These are phyloP conservation scores for Xylariales sp. DNA, from an alignment of 2,329 filamentous ascomycete genomes.

Conservation along the genomic window DNA sequence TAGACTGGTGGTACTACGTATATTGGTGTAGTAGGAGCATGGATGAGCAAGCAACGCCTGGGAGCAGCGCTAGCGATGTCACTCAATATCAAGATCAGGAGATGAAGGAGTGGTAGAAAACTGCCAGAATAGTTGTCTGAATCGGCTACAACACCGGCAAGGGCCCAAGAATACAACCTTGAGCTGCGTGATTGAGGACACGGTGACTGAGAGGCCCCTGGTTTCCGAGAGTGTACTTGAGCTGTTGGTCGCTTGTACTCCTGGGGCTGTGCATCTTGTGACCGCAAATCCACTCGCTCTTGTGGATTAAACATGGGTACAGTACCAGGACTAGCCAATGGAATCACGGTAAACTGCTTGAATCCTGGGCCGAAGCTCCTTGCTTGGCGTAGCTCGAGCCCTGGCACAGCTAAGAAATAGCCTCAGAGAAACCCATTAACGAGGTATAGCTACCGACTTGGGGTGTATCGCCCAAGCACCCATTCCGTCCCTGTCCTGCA, in stretches of 20 bases:
- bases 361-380: slow-evolving; percentile 33
- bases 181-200: slow-evolving; percentile 20
- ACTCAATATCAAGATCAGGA: slow-evolving; percentile 26
- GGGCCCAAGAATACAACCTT: slow-evolving; percentile 24
- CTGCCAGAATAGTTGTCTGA: slow-evolving; percentile 18
- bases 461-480: slow-evolving; percentile 15
- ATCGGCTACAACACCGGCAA: slow-evolving; percentile 8
- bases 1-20: not conserved
- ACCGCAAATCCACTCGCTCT: slow-evolving; percentile 37
- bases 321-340: slow-evolving; percentile 26
- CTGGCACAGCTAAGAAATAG: slow-evolving; percentile 29
- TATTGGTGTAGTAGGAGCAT: not conserved
- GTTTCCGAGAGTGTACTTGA: slow-evolving; percentile 27
- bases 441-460: slow-evolving; percentile 26
- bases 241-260: slow-evolving; percentile 32
- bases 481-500: slow-evolving; percentile 20
- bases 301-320: slow-evolving; percentile 29
- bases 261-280: slow-evolving; percentile 37
- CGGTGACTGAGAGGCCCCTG: slow-evolving; percentile 16
- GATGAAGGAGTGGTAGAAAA: slow-evolving; percentile 6
- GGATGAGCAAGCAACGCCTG: slow-evolving; percentile 3
- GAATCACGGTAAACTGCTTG: not conserved
- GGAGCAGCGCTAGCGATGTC: slow-evolving; percentile 21
- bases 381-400: slow-evolving; percentile 34
- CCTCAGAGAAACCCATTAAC: slow-evolving; percentile 3